phyloP scores from a whole-genome alignment of 2,329 filamentous ascomycete genomes.

The Immersiporthe knoxdaviesiana region DNA sequence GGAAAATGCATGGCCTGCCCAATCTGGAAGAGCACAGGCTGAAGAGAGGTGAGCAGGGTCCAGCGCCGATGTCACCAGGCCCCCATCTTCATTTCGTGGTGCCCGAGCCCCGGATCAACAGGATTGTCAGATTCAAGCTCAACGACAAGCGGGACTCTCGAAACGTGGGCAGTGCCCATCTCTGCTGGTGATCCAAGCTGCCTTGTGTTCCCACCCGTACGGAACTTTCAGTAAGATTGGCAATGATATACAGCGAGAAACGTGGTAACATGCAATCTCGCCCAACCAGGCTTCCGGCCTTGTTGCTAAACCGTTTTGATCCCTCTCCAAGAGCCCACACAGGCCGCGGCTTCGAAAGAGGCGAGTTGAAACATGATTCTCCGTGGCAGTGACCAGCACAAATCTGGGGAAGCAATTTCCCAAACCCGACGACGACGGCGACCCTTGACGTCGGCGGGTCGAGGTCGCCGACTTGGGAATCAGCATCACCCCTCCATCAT shows the following conservation, averaged over 20 bases:
- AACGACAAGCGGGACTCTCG: conserved; percentile 2
- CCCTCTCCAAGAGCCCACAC: neutral
- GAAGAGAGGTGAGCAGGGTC: neutral
- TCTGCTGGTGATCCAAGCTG: conserved; percentile 8
- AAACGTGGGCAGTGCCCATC: conserved; percentile 14
- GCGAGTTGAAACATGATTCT: conserved; percentile 3
- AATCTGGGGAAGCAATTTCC: conserved; percentile 11
- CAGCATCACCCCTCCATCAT: neutral
- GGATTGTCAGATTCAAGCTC: conserved; percentile 12
- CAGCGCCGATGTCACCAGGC: conserved; percentile 15
- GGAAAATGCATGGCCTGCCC: conserved; percentile 17
- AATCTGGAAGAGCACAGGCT: conserved; percentile 10
- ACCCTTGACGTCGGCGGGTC: conserved; percentile 4
- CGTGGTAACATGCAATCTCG: conserved; percentile 2
- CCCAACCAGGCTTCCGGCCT: neutral
- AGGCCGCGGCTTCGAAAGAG: neutral
- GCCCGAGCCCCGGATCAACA: conserved; percentile 17
- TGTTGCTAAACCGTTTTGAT: conserved; percentile 6
- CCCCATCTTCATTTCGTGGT: conserved; percentile 21
- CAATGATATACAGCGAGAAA: conserved; percentile 13
- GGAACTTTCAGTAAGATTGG: conserved; percentile 15
- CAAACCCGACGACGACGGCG: neutral
- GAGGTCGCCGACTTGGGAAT: conserved; percentile 4
- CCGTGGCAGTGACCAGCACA: neutral
- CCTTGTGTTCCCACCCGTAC: neutral